These are phyloP conservation scores for Cantharellus anzutake DNA, from an alignment of 768 basidiomycete genomes.

Conservation along the genomic window DNA sequence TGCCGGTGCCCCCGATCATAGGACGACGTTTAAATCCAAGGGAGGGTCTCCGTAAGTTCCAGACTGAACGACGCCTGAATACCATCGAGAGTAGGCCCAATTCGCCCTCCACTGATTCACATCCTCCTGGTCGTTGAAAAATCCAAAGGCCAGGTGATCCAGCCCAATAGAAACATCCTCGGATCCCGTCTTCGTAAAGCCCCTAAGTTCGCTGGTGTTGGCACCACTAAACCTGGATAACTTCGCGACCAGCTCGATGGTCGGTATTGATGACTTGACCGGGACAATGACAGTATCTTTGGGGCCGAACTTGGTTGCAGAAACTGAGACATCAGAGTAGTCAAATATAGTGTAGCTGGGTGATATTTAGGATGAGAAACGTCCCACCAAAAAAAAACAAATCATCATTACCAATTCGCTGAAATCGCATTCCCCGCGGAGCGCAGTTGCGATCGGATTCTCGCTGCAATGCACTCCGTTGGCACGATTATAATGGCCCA, in stretches of 20 bases:
- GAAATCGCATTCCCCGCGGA: conserved; percentile 47
- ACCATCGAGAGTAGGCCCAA: conserved; percentile 29
- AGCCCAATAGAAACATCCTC: conserved; percentile 16
- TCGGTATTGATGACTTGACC: conserved; percentile 28
- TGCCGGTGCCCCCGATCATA: too few species aligned
- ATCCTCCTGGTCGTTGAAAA: conserved; percentile 28
- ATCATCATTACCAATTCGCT: conserved; percentile 36
- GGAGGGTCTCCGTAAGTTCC: background rate
- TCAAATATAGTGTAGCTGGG: conserved; percentile 59
- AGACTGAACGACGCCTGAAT: conserved; percentile 20
- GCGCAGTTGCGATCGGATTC: conserved; percentile 25
- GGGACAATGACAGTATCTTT: conserved; percentile 13
- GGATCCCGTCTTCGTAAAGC: conserved; percentile 20
- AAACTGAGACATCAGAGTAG: conserved; percentile 35
- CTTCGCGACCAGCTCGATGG: conserved; percentile 40
- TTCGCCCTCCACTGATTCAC: conserved; percentile 30
- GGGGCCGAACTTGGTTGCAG: conserved; percentile 17
- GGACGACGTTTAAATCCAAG: background rate
- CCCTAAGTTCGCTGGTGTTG: conserved; percentile 38
- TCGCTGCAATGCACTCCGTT: conserved; percentile 35
- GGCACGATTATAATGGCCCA: background rate
- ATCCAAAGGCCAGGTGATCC: conserved; percentile 29
- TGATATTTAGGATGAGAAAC: conserved; percentile 22
- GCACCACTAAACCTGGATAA: conserved; percentile 42
- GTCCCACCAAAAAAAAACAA: background rate